These are phyloP conservation scores for Tricholoma hemisulphureum DNA, from an alignment of 768 basidiomycete species.

Conservation along the genomic window DNA sequence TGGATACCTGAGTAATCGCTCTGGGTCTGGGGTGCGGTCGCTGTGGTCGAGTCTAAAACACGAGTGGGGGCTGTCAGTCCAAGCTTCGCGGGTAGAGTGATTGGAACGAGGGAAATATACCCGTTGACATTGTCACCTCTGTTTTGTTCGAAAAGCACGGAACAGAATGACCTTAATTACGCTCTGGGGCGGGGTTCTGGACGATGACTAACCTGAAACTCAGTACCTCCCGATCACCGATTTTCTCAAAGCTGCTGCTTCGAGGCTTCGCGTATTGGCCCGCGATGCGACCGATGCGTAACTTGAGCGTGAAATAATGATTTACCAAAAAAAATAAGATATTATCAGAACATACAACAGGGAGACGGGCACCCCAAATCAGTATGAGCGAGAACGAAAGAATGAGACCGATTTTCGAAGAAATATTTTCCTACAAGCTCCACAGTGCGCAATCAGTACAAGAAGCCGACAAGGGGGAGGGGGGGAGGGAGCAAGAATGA, in stretches of 20 bases:
- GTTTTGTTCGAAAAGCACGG: constrained; percentile 4
- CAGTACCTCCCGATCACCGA: constrained; percentile 72
- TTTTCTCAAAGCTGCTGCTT: constrained; percentile 76
- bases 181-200: background rate
- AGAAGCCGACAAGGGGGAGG: background rate
- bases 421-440: constrained; percentile 72
- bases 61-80: constrained; percentile 14
- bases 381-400: constrained; percentile 94
- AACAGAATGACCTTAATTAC: background rate
- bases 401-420: constrained; percentile 85
- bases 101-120: constrained; percentile 34
- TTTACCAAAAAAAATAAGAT: background rate
- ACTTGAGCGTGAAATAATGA: constrained; percentile 37
- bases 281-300: constrained; percentile 87
- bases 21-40: constrained; percentile 87
- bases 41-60: constrained; percentile 56
- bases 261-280: constrained; percentile 97
- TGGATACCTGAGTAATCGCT: constrained; percentile 73
- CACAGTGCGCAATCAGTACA: background rate
- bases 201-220: constrained; percentile 74
- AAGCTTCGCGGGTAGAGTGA: constrained; percentile 4
- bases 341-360: constrained; percentile 61
- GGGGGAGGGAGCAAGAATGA: constrained; percentile 3
- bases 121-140: constrained; percentile 98
- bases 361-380: constrained; percentile 89